Conservation (phyloP, 805 yeast genomes). For the Lipomyces spencermartinsiae region DNA sequence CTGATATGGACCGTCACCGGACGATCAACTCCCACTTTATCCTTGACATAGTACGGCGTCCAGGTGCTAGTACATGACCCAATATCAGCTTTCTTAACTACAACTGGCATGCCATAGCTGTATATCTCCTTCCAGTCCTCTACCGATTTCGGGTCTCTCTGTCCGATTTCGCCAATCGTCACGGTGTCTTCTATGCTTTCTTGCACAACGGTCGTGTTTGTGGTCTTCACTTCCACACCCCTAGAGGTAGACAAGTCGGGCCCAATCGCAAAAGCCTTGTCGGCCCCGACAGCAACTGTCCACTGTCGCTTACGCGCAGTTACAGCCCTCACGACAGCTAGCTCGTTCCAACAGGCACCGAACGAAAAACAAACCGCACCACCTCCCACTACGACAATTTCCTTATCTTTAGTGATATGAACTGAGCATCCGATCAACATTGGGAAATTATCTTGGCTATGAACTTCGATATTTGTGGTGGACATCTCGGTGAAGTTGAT, state of each 20-base stretch:
- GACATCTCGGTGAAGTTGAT: constrained; percentile 12
- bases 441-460: constrained; percentile 18
- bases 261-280: background rate
- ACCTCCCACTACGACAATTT: constrained; percentile 64
- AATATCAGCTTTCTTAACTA: constrained; percentile 41
- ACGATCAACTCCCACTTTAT: constrained; percentile 42
- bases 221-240: background rate
- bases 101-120: constrained; percentile 38
- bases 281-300: background rate
- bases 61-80: constrained; percentile 44
- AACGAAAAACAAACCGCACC: constrained; percentile 86
- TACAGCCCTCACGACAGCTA: constrained; percentile 11
- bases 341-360: constrained; percentile 62
- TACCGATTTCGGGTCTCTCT: background rate
- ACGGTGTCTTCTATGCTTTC: background rate
- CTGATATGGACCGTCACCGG: constrained; percentile 45
- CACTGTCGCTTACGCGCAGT: background rate
- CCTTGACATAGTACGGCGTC: constrained; percentile 45
- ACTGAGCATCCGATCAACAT: constrained; percentile 32
- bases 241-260: background rate
- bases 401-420: constrained; percentile 38
- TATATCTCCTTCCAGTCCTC: constrained; percentile 27
- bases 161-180: background rate
- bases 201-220: background rate
- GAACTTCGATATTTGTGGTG: constrained; percentile 2